phyloP scores from a whole-genome alignment of 2,329 filamentous ascomycete species.

The Camillea tinctor region DNA sequence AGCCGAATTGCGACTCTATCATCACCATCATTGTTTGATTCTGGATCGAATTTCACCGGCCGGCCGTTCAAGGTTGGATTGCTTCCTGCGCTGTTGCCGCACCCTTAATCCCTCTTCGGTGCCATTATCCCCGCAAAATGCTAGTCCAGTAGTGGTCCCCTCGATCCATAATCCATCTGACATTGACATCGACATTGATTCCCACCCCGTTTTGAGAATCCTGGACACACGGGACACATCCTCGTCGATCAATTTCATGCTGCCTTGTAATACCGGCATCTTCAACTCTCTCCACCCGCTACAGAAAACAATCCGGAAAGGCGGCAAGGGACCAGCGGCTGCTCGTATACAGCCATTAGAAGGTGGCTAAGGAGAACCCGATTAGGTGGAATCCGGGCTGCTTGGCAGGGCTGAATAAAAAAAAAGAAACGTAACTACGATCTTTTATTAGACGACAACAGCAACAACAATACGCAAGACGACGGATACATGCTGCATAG shows the following conservation, averaged over 20 bases:
- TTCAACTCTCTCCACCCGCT: slow-evolving; percentile 1
- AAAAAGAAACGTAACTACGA: not conserved
- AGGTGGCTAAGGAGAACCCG: not conserved
- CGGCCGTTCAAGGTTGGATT: not conserved
- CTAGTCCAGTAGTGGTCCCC: slow-evolving; percentile 13
- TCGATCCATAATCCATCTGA: slow-evolving; percentile 14
- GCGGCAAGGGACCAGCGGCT: not conserved
- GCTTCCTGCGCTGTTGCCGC: not conserved
- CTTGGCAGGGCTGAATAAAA: slow-evolving; percentile 5
- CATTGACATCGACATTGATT: slow-evolving; percentile 8
- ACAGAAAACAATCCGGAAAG: not conserved
- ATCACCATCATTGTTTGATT: not conserved
- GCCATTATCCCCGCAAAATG: slow-evolving; percentile 23
- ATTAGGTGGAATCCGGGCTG: not conserved
- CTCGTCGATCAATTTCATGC: slow-evolving; percentile 19
- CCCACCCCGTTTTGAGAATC: slow-evolving; percentile 12
- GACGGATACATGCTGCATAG: not conserved
- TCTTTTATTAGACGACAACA: not conserved
- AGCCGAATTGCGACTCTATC: not conserved
- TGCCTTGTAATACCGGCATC: slow-evolving; percentile 13
- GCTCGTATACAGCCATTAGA: not conserved
- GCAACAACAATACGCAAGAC: not conserved
- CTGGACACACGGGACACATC: slow-evolving; percentile 11
- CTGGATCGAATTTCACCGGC: not conserved
- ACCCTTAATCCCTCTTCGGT: slow-evolving; percentile 12